phyloP scores from a whole-genome alignment of 2,329 filamentous ascomycete genomes.

The Nemania abortiva region DNA sequence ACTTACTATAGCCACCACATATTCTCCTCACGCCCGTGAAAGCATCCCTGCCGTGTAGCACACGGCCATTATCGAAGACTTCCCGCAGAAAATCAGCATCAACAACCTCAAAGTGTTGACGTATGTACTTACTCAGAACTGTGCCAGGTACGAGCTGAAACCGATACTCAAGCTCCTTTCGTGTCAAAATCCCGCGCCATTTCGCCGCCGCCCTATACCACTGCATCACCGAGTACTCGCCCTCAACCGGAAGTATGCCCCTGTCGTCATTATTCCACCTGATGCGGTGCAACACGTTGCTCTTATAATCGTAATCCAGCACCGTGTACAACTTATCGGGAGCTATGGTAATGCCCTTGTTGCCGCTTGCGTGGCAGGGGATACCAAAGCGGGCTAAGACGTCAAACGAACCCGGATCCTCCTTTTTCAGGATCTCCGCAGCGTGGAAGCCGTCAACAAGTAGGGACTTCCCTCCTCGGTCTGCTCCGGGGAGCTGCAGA shows the following conservation, averaged over 20 bases:
- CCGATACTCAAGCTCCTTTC: slow-evolving; percentile 77
- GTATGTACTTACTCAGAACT: slow-evolving; percentile 73
- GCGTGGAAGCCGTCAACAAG: slow-evolving; percentile 89
- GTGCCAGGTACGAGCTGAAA: slow-evolving; percentile 83
- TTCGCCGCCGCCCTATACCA: slow-evolving; percentile 87
- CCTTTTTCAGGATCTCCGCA: slow-evolving; percentile 68
- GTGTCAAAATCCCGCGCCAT: slow-evolving; percentile 77
- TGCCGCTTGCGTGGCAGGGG: slow-evolving; percentile 89
- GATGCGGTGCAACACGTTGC: slow-evolving; percentile 65
- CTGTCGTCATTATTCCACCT: slow-evolving; percentile 96
- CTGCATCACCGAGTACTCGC: slow-evolving; percentile 59
- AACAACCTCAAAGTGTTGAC: neutral
- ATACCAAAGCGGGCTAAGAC: slow-evolving; percentile 69
- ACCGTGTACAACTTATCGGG: slow-evolving; percentile 79
- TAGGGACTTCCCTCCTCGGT: slow-evolving; percentile 78
- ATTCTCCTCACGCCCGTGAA: slow-evolving; percentile 89
- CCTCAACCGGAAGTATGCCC: slow-evolving; percentile 71
- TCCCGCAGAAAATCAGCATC: slow-evolving; percentile 8
- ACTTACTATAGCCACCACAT: slow-evolving; percentile 90
- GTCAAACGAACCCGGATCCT: slow-evolving; percentile 68
- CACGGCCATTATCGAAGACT: slow-evolving; percentile 98
- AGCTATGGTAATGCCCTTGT: slow-evolving; percentile 82
- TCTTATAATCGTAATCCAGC: slow-evolving; percentile 67
- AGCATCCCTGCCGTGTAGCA: slow-evolving; percentile 85
- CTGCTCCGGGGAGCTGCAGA: slow-evolving; percentile 33